Conservation (phyloP, 2,329 filamentous ascomycete genomes). For the Sporothrix schenckii region DNA sequence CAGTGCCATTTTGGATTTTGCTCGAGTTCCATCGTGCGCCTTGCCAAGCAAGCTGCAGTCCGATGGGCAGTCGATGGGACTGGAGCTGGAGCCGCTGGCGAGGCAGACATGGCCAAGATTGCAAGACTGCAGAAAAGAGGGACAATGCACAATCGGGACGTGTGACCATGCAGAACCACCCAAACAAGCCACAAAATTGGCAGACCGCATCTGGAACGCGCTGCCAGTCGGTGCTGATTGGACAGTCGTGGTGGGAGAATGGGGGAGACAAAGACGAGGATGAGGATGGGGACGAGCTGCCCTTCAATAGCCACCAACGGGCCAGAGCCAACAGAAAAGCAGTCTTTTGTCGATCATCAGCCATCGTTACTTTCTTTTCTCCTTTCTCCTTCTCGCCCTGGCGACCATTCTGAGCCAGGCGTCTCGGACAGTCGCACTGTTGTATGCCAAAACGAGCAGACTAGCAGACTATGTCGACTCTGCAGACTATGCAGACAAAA, state of each 20-base stretch:
- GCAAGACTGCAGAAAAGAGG: background rate
- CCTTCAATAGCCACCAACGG: background rate
- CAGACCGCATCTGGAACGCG: background rate
- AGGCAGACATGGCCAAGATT: conserved; percentile 17
- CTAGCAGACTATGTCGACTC: no score
- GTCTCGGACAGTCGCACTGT: background rate
- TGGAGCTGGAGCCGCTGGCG: background rate
- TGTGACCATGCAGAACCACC: background rate
- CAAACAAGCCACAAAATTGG: background rate
- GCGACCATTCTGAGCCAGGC: background rate
- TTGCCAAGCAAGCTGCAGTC: background rate
- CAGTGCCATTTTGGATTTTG: background rate
- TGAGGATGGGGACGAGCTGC: background rate
- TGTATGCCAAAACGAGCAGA: no score
- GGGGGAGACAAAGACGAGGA: background rate
- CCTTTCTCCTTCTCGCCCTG: background rate
- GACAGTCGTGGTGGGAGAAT: background rate
- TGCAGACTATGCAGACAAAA: no score
- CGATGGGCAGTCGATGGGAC: background rate
- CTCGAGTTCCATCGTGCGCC: background rate
- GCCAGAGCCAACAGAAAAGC: background rate
- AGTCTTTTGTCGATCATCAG: background rate
- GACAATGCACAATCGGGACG: background rate
- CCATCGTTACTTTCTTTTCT: no score
- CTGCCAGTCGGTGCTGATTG: conserved; percentile 3